Percentiles rank a stretch among this genome's conserved stretches.
Conservation (phyloP, 148 eudicot species). For the Rhododendron ferrugineum region DNA sequence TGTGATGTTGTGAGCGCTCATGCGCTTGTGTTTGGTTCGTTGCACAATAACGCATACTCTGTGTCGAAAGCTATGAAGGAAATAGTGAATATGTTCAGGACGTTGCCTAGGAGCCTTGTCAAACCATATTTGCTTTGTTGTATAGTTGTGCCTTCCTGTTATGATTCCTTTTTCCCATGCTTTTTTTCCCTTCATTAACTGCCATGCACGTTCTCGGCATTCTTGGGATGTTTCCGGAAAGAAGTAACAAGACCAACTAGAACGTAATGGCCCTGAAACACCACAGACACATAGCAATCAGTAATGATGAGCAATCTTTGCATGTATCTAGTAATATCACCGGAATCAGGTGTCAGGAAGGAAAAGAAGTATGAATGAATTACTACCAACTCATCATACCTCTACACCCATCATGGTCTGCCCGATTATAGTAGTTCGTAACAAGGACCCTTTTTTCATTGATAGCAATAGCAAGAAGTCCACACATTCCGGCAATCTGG, state of each 20-base stretch:
- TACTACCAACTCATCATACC: slow-evolving; percentile 30
- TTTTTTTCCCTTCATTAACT: slow-evolving; percentile 53
- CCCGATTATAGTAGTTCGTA: slow-evolving; percentile 76
- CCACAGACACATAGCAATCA: not conserved
- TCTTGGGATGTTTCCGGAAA: slow-evolving; percentile 83
- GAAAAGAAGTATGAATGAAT: not conserved
- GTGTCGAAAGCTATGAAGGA: not conserved
- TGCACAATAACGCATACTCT: not conserved
- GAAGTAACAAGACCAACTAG: slow-evolving; percentile 95
- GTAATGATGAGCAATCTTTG: not conserved
- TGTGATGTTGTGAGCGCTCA: not conserved
- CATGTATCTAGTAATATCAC: too few relatives aligned
- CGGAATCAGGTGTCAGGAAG: not conserved
- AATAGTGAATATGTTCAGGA: not conserved
- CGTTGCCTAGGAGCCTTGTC: slow-evolving; percentile 63
- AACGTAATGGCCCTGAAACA: slow-evolving; percentile 55
- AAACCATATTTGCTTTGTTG: slow-evolving; percentile 63
- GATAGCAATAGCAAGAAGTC: slow-evolving; percentile 79
- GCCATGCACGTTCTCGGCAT: slow-evolving; percentile 63
- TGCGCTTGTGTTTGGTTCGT: not conserved
- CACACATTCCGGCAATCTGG: slow-evolving; percentile 83
- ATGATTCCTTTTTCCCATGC: slow-evolving; percentile 72
- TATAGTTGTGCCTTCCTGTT: slow-evolving; percentile 53
- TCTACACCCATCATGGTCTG: slow-evolving; percentile 91
- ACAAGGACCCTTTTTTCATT: slow-evolving; percentile 74